Percentiles rank a stretch among this genome's conserved stretches.
phyloP scores from a whole-genome alignment of 2,329 filamentous ascomycete genomes.

The Colletotrichum echinochloae region DNA sequence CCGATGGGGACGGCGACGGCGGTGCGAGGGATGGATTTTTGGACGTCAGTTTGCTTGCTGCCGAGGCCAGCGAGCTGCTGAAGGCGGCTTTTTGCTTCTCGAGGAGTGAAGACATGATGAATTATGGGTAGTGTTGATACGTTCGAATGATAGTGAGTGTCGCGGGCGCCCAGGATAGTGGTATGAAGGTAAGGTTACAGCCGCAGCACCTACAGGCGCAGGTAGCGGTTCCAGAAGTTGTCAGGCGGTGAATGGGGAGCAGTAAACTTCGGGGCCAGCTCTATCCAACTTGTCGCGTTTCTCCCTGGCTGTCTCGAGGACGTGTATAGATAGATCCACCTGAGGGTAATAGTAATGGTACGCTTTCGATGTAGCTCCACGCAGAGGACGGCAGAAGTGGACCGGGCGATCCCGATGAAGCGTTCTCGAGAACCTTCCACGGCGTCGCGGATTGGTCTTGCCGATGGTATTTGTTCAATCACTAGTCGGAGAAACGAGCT shows the following conservation, averaged over 20 bases:
- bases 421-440: background rate
- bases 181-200: background rate
- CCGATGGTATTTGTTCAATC: too few relatives aligned
- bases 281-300: background rate
- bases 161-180: background rate
- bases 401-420: background rate
- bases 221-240: background rate
- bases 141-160: too few relatives aligned
- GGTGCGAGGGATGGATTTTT: slow-evolving; percentile 64
- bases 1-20: slow-evolving; percentile 72
- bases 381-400: background rate
- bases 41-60: slow-evolving; percentile 71
- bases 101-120: slow-evolving; percentile 68
- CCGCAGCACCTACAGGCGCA: background rate
- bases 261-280: background rate
- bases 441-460: background rate
- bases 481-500: background rate
- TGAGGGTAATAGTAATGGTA: background rate
- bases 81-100: slow-evolving; percentile 74
- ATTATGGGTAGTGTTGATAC: background rate
- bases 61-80: slow-evolving; percentile 70
- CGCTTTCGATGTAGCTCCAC: background rate
- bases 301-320: background rate
- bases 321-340: background rate
- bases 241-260: background rate